Evolutionary conservation across 371 early-diverging fungal genomes (phyloP).

Genomic region (Lichtheimia hyalospora): DNA sequence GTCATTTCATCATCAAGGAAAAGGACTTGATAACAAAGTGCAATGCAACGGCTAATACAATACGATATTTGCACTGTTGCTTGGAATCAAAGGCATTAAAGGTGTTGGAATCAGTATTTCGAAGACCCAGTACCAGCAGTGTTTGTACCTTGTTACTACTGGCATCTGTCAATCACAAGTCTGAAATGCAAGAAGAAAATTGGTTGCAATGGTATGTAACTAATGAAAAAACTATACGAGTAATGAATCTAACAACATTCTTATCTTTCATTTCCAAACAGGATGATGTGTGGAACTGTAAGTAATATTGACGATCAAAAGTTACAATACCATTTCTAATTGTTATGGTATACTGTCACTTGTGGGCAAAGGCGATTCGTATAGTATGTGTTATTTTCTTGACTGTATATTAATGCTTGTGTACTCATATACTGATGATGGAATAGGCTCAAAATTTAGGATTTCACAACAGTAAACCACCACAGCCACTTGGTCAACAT

Average conservation of each 20-base stretch:
- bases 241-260: not conserved
- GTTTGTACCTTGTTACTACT: slow-evolving; percentile 30
- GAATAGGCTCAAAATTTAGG: slow-evolving; percentile 23
- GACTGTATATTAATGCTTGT: not conserved
- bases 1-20: slow-evolving; percentile 2
- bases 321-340: not conserved
- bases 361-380: slow-evolving; percentile 2
- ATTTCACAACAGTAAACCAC: slow-evolving; percentile 28
- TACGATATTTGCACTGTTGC: slow-evolving; percentile 1
- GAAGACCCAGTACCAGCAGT: slow-evolving; percentile 28
- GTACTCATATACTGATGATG: no score
- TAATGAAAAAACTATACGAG: not conserved
- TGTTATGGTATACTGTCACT: not conserved
- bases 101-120: slow-evolving; percentile 17
- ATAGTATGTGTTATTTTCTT: not conserved
- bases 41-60: slow-evolving; percentile 4
- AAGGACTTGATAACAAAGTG: slow-evolving; percentile 6
- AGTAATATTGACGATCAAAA: not conserved
- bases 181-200: not conserved
- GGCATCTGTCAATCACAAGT: slow-evolving; percentile 17
- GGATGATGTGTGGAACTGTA: slow-evolving; percentile 4
- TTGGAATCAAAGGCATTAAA: slow-evolving; percentile 21
- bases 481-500: slow-evolving; percentile 34
- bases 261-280: not conserved
- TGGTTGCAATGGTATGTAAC: not conserved